These are phyloP conservation scores for Clonostachys byssicola DNA, from an alignment of 2,329 filamentous ascomycete genomes.

Conservation along the genomic window DNA sequence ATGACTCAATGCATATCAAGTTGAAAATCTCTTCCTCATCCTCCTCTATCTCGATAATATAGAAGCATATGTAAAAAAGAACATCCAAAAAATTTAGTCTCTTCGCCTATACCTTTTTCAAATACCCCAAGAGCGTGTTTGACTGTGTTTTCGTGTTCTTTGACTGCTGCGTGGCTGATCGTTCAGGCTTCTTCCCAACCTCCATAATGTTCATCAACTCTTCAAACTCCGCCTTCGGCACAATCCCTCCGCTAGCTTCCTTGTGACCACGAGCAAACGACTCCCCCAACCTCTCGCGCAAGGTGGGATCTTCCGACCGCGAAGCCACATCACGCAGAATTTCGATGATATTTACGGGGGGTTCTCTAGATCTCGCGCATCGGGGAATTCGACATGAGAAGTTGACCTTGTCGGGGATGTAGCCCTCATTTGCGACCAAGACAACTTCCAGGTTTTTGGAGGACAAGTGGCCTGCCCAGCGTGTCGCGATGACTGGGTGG, in stretches of 20 bases:
- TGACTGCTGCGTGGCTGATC: too few species aligned
- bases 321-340: constrained; percentile 47
- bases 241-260: constrained; percentile 63
- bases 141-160: too few species aligned
- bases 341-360: constrained; percentile 60
- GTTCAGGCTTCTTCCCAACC: constrained; percentile 44
- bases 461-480: constrained; percentile 59
- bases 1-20: too few species aligned
- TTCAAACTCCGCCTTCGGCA: constrained; percentile 57
- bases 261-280: constrained; percentile 65
- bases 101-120: too few species aligned
- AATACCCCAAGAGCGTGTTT: too few species aligned
- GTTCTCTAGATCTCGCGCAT: constrained; percentile 45
- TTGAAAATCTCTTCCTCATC: too few species aligned
- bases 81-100: too few species aligned
- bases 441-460: constrained; percentile 58
- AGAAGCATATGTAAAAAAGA: too few species aligned
- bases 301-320: constrained; percentile 26
- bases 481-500: constrained; percentile 63
- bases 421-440: constrained; percentile 64
- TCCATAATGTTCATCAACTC: constrained; percentile 57
- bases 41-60: too few species aligned
- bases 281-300: constrained; percentile 48
- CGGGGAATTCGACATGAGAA: constrained; percentile 62
- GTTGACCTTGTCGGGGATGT: constrained; percentile 58